A percentile compares a stretch with the other conserved stretches of the same genome.
Evolutionary conservation across 2,329 filamentous ascomycete genomes (phyloP).

Genomic region (Zymoseptoria tritici): DNA sequence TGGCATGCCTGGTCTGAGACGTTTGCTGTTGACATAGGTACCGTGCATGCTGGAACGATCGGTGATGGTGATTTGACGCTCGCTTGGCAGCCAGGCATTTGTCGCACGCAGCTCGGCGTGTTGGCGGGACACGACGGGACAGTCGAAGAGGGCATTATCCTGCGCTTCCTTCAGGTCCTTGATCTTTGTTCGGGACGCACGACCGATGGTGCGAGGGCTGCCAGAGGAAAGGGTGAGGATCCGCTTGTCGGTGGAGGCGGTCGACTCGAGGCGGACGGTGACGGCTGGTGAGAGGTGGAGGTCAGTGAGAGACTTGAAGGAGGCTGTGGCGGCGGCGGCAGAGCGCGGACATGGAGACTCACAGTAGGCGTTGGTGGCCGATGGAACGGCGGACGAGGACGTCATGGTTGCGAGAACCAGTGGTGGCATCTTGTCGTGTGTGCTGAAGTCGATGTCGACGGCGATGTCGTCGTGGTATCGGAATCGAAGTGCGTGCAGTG

Average conservation of each 20-base stretch:
- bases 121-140: slow-evolving; percentile 30
- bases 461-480: neutral
- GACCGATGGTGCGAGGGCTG: slow-evolving; percentile 32
- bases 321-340: neutral
- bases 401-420: neutral
- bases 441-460: neutral
- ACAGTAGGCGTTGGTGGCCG: neutral
- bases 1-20: slow-evolving; percentile 13
- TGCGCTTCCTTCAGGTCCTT: slow-evolving; percentile 25
- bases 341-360: neutral
- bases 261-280: slow-evolving; percentile 17
- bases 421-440: neutral
- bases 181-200: slow-evolving; percentile 34
- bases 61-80: slow-evolving; percentile 22
- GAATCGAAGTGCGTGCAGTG: too few relatives aligned
- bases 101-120: slow-evolving; percentile 27
- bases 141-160: slow-evolving; percentile 31
- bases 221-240: slow-evolving; percentile 12
- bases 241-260: slow-evolving; percentile 13
- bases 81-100: slow-evolving; percentile 5
- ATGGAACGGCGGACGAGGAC: neutral
- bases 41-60: slow-evolving; percentile 30
- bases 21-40: slow-evolving; percentile 28
- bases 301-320: neutral
- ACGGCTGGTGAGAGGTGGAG: slow-evolving; percentile 3